Conservation (phyloP, 1,284 basidiomycete genomes). For the Leccinum pachyderme region DNA sequence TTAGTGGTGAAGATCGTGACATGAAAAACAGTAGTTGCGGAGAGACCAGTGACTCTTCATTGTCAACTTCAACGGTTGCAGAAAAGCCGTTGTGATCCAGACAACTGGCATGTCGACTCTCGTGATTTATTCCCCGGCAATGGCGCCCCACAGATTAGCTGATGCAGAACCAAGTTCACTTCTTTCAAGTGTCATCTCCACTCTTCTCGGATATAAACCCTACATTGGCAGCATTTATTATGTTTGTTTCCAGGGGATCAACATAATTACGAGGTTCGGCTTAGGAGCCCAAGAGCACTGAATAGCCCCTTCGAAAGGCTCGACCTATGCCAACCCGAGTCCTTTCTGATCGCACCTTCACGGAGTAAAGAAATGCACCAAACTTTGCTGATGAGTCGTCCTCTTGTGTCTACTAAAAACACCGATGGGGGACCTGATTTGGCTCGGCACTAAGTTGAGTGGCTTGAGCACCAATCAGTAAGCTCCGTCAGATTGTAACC, state of each 20-base stretch:
- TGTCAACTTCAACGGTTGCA: conserved; percentile 3
- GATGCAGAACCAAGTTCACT: conserved; percentile 1
- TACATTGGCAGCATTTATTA: conserved; percentile 3
- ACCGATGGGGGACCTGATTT: conserved; percentile 11
- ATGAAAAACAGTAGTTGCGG: conserved; percentile 2
- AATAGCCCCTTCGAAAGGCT: conserved; percentile 1
- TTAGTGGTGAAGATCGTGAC: conserved; percentile 6
- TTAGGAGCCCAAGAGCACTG: background rate
- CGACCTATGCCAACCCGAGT: conserved; percentile 5
- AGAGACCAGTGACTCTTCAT: conserved; percentile 4
- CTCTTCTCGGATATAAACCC: conserved; percentile 8
- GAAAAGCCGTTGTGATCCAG: conserved; percentile 4
- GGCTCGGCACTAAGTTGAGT: conserved; percentile 3
- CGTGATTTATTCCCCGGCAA: conserved; percentile 1
- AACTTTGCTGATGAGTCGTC: conserved; percentile 6
- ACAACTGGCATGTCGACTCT: conserved; percentile 7
- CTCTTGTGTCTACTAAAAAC: conserved; percentile 2
- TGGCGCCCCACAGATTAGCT: background rate
- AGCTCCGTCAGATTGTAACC: conserved; percentile 5
- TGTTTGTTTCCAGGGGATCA: conserved; percentile 7
- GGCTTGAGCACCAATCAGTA: conserved; percentile 1
- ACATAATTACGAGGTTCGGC: conserved; percentile 2
- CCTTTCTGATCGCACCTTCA: conserved; percentile 6
- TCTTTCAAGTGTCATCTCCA: conserved; percentile 7
- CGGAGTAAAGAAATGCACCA: conserved; percentile 6